Evolutionary conservation across 495 filamentous ascomycete species (phyloP).

Genomic region (Rhypophila decipiens): DNA sequence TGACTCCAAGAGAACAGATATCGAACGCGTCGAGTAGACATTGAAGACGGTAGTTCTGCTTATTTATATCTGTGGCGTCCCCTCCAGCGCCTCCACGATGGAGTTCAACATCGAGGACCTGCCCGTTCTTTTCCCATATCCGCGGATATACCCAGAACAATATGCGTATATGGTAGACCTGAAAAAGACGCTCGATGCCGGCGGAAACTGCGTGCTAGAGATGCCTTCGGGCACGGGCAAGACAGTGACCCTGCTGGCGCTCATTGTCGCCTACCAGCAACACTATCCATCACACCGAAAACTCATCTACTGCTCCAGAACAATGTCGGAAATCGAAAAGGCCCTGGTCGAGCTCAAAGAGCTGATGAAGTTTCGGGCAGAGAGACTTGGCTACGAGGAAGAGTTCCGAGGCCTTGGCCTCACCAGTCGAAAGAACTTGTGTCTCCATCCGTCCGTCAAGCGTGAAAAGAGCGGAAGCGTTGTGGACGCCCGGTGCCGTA

Average conservation of each 20-base stretch:
- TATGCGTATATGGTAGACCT: constrained; percentile 99
- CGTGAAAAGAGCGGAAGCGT: constrained; percentile 89
- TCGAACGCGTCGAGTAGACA: too few species aligned
- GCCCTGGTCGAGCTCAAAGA: constrained; percentile 85
- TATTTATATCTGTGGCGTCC: too few species aligned
- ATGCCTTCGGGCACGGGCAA: constrained; percentile 99
- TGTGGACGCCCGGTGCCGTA: constrained; percentile 91
- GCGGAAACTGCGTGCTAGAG: constrained; percentile 95
- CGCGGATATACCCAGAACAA: constrained; percentile 95
- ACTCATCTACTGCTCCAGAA: constrained; percentile 95
- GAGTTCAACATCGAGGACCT: constrained; percentile 97
- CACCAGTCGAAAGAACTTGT: constrained; percentile 95
- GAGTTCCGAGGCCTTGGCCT: constrained; percentile 89
- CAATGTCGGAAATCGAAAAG: constrained; percentile 94
- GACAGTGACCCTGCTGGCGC: constrained; percentile 87
- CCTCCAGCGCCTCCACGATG: constrained; percentile 56
- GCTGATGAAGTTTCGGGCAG: constrained; percentile 86
- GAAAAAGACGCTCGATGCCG: constrained; percentile 90
- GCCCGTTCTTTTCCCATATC: constrained; percentile 93
- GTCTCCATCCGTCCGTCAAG: constrained; percentile 91
- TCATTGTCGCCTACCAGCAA: constrained; percentile 95
- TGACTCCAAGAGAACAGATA: too few species aligned
- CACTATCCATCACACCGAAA: constrained; percentile 86
- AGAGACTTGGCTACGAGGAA: constrained; percentile 80
- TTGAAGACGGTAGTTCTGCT: too few species aligned